Conservation (phyloP, 257 asterid species). For the Avicennia marina region DNA sequence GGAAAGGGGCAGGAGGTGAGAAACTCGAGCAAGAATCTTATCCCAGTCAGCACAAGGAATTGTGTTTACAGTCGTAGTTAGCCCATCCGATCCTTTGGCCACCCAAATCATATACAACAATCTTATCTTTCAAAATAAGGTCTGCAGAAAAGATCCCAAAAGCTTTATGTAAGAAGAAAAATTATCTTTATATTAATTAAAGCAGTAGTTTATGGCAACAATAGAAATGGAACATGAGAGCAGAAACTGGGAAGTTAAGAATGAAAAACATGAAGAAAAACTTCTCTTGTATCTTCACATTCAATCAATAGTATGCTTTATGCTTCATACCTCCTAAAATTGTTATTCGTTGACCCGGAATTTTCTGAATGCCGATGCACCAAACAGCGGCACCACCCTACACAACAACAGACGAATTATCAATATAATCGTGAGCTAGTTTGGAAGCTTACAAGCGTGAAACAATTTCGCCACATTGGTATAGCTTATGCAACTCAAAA, state of each 20-base stretch:
- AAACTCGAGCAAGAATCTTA: too few species aligned
- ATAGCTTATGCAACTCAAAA: too few species aligned
- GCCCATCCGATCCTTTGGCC: conserved; percentile 87
- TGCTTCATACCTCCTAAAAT: conserved; percentile 77
- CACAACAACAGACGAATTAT: conserved; percentile 14
- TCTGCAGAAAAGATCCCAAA: conserved; percentile 43
- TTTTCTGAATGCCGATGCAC: conserved; percentile 94
- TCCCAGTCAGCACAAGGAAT: too few species aligned
- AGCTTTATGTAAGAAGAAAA: too few species aligned
- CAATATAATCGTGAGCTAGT: background rate
- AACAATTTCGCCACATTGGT: too few species aligned
- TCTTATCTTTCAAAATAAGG: conserved; percentile 86
- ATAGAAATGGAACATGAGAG: too few species aligned
- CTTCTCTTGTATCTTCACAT: too few species aligned
- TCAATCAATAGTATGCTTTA: too few species aligned
- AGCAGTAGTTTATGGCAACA: too few species aligned
- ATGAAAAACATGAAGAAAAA: too few species aligned
- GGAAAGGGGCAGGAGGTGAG: background rate
- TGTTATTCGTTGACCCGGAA: conserved; percentile 72
- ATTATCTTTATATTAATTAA: too few species aligned
- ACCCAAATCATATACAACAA: conserved; percentile 81
- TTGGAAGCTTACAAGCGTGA: background rate
- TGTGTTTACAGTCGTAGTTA: conserved; percentile 76
- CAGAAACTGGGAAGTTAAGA: too few species aligned
- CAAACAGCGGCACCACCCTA: conserved; percentile 91